Conservation (phyloP, 2,329 filamentous ascomycete species). For the Phyllosticta capitalensis region DNA sequence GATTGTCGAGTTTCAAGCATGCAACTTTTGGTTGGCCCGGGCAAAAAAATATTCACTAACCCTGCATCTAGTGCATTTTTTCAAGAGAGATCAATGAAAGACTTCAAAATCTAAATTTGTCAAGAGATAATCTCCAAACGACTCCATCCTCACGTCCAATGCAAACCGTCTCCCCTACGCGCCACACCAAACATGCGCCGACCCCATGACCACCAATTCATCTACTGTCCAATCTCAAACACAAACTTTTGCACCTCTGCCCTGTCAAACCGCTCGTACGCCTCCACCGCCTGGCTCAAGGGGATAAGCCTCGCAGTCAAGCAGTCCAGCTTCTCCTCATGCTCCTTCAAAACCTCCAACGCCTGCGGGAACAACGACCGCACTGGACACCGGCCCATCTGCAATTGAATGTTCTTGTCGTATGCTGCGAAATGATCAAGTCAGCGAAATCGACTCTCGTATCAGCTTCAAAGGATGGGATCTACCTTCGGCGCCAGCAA, state of each 20-base stretch:
- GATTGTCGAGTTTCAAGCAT: background rate
- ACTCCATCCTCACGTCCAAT: background rate
- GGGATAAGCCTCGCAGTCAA: slow-evolving; percentile 44
- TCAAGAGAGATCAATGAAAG: background rate
- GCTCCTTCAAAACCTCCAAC: slow-evolving; percentile 35
- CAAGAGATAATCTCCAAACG: background rate
- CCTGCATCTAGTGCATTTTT: background rate
- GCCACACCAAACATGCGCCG: background rate
- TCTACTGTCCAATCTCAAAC: slow-evolving; percentile 35
- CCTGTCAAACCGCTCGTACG: slow-evolving; percentile 43
- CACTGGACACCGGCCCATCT: slow-evolving; percentile 43
- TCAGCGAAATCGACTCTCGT: slow-evolving; percentile 31
- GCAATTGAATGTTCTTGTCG: slow-evolving; percentile 40
- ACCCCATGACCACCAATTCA: background rate
- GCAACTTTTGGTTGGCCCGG: background rate
- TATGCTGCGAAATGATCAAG: slow-evolving; percentile 35
- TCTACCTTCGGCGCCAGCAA: slow-evolving; percentile 1
- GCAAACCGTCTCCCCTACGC: background rate
- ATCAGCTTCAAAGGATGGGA: background rate
- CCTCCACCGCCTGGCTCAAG: slow-evolving; percentile 40
- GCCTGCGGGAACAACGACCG: slow-evolving; percentile 39
- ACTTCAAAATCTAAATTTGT: background rate
- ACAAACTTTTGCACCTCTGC: slow-evolving; percentile 45
- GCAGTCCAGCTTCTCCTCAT: slow-evolving; percentile 37
- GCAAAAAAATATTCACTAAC: background rate